Conservation (phyloP, 140 eudicot species). For the Bidens hawaiensis region DNA sequence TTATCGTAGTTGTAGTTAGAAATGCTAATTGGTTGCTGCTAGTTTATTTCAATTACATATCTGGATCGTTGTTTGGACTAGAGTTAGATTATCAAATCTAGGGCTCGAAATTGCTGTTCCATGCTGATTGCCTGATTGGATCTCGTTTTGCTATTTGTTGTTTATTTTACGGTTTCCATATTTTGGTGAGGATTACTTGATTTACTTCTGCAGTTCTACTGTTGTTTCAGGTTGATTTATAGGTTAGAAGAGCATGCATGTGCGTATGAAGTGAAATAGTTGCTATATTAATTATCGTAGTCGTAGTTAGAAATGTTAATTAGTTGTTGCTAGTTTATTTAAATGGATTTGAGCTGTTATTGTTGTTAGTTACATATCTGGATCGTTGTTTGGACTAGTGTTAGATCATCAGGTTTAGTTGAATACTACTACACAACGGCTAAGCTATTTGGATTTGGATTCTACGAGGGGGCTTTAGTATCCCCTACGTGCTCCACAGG, state of each 20-base stretch:
- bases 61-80: too few species aligned
- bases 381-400: constrained; percentile 51
- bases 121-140: background rate
- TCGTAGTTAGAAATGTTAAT: background rate
- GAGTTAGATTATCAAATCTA: too few species aligned
- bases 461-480: constrained; percentile 34
- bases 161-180: constrained; percentile 8
- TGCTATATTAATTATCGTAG: background rate
- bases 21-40: constrained; percentile 6
- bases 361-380: constrained; percentile 21
- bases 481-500: constrained; percentile 39
- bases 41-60: background rate
- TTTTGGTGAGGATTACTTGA: constrained; percentile 83
- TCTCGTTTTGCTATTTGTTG: background rate
- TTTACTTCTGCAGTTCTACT: background rate
- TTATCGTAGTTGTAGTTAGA: background rate
- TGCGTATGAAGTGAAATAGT: background rate
- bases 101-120: background rate
- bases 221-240: constrained; percentile 22
- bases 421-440: constrained; percentile 45
- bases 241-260: background rate
- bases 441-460: constrained; percentile 18
- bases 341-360: constrained; percentile 10
- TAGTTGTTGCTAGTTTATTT: background rate
- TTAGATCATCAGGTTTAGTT: constrained; percentile 41